Conservation (phyloP, 2,329 filamentous ascomycete genomes). For the Cryphonectria parasitica region DNA sequence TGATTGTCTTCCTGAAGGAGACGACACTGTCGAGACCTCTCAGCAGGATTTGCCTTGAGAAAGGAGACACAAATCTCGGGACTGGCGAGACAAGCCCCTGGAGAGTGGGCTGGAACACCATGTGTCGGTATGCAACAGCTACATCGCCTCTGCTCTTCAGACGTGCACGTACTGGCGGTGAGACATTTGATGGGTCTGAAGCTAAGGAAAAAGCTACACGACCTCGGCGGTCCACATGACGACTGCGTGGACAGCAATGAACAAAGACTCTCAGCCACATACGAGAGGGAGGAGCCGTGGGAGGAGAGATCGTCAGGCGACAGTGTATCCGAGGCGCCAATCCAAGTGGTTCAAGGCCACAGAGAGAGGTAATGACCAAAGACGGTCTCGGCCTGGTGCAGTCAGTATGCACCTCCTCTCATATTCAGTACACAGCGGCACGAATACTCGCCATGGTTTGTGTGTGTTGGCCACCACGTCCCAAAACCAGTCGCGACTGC, state of each 20-base stretch:
- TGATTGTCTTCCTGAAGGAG: not conserved
- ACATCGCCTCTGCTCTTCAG: not conserved
- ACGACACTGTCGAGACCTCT: not conserved
- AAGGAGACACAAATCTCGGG: not conserved
- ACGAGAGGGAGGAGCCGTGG: not conserved
- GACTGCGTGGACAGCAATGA: not conserved
- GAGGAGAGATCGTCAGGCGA: not conserved
- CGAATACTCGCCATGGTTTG: not conserved
- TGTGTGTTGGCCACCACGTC: too few relatives aligned
- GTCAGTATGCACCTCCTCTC: not conserved
- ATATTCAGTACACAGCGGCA: slow-evolving; percentile 3
- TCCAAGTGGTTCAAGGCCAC: not conserved
- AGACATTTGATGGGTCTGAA: not conserved
- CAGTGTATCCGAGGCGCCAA: not conserved
- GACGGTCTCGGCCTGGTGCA: not conserved
- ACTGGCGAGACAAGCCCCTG: not conserved
- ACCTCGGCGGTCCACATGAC: not conserved
- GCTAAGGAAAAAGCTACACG: not conserved
- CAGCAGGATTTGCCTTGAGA: not conserved
- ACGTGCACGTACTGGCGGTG: not conserved
- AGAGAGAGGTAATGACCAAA: not conserved
- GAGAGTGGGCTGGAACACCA: not conserved
- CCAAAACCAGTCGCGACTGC: not conserved
- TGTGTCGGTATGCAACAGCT: not conserved
- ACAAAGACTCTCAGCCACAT: not conserved